These are phyloP conservation scores for Nadsonia commutata DNA, from an alignment of 1,139 yeast genomes.

Conservation along the genomic window DNA sequence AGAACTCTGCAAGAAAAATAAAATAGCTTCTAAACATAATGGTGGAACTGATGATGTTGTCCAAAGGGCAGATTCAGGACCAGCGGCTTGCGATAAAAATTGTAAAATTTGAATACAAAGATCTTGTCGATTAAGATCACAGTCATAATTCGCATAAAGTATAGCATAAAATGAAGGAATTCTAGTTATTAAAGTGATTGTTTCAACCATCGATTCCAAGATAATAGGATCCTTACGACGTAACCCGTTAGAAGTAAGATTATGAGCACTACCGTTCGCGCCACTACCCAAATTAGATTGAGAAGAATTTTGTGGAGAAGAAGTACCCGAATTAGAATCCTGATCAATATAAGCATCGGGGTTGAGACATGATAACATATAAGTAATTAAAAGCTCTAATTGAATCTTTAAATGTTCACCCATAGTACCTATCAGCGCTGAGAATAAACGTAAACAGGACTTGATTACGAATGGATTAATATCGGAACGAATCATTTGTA, in stretches of 20 bases:
- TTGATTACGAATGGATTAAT: slow-evolving; percentile 46
- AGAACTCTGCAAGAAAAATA: slow-evolving; percentile 56
- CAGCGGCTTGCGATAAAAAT: slow-evolving; percentile 57
- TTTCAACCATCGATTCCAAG: slow-evolving; percentile 74
- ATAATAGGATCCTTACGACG: slow-evolving; percentile 27
- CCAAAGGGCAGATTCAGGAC: slow-evolving; percentile 62
- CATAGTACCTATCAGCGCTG: slow-evolving; percentile 34
- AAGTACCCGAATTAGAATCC: slow-evolving; percentile 16
- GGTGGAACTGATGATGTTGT: slow-evolving; percentile 90
- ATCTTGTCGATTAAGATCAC: slow-evolving; percentile 80
- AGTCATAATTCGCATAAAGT: slow-evolving; percentile 72
- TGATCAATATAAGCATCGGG: slow-evolving; percentile 26
- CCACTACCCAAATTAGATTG: slow-evolving; percentile 11
- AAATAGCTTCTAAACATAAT: slow-evolving; percentile 74
- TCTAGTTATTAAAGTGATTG: slow-evolving; percentile 63
- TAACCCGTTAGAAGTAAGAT: slow-evolving; percentile 2
- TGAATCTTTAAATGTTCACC: slow-evolving; percentile 25
- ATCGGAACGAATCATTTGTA: slow-evolving; percentile 66
- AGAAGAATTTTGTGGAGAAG: slow-evolving; percentile 11
- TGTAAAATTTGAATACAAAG: slow-evolving; percentile 56
- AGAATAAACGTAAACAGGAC: slow-evolving; percentile 60
- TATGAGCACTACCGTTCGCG: slow-evolving; percentile 5
- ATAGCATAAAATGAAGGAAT: slow-evolving; percentile 66
- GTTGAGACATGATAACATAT: slow-evolving; percentile 25
- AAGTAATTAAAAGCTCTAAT: slow-evolving; percentile 27